Evolutionary conservation across 345 rosid species (phyloP), one percentile per base, ranked within the genome.

Genomic region (Carallia pectinifolia): DNA sequence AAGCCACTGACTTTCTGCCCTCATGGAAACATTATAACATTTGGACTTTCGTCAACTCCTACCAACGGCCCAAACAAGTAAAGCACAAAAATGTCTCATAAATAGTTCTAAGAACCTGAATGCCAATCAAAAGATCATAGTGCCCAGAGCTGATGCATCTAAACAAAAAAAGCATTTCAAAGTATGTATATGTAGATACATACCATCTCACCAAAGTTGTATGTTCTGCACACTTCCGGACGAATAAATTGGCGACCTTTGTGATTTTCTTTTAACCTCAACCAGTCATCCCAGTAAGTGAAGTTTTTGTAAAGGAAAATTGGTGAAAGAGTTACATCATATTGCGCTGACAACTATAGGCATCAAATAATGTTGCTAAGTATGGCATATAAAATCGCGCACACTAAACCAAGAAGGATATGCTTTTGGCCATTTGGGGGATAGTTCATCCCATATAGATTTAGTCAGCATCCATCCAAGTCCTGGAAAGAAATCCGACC

Each of bases 281-380:
- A 84, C 99, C 98, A 96, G 83, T 92, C 99, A 78, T 96, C 99
- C 99, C 98, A 96, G 83, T 90, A 96, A 87, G 99, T 96, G 84
- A 72, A 75, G 53, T 62, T 77, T 80, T 72, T 83, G 92, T 82
- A 85, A 89, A 85, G 92, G 84, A 87, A 85, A 74, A 16, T 76
- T 62, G 58, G 27, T 72, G 30, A 61, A 19, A 48, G 59, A 70
- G 33, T 37, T n/a, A 29, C 47, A 50, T 19, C 15, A 64, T 76
- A 53, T 19, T 12, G 50, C 12, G 12, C 50, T 10, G 5, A 44
- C 50, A 44, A 44, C 17, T 44, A 44, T 10, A 44, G 50, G 60
- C 59, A 50, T 17, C 29, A 64, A 77, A 53, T 19, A 44, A 61
- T 65, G 62, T 33, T 48, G 58, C 54, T 66, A 40, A 50, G 54